Evolutionary conservation across 2,329 filamentous ascomycete genomes (phyloP), one percentile per base, ranked within the genome.

Genomic region (Proliferodiscus dingleyae): DNA sequence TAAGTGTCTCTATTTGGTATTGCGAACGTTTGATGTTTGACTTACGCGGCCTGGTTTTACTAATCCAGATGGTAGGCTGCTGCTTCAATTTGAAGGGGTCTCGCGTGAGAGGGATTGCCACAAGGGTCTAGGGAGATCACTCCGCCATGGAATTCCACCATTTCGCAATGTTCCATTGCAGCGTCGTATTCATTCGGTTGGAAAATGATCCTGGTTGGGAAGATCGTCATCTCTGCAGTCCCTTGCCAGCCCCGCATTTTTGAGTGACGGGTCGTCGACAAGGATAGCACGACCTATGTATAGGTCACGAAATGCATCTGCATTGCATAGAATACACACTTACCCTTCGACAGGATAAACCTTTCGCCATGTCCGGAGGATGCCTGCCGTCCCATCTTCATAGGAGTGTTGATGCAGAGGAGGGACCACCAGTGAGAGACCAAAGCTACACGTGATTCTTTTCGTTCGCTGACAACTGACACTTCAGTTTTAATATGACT

Each of bases 81-180:
- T n/a, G n/a, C n/a, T n/a, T n/a, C n/a, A n/a, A n/a, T n/a, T n/a
- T n/a, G n/a, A n/a, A n/a, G n/a, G n/a, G n/a, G n/a, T n/a, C n/a
- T n/a, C n/a, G n/a, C n/a, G 6, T 26, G 24, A 26, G 24, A 26
- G 24, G 11, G 29, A 32, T 32, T 32, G n/a, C n/a, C n/a, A 5
- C 29, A 32, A 15, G 29, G 29, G 8, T 32, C 7, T 9, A 5
- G 5, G n/a, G 29, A 32, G 29, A 32, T 32, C 29, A n/a, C 5
- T 32, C 29, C n/a, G 29, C 9, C 7, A 32, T 32, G 29, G 29
- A 28, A 32, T 32, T 10, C 7, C 29, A 37, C 18, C 18, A 37
- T n/a, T 11, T n/a, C 34, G 34, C 34, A 11, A 22, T 21, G 34
- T 37, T 37, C 34, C 34, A 37, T 37, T 37, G 19, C 34, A 37